phyloP scores from a whole-genome alignment of 2,329 filamentous ascomycete species.

The Chrysoporthe deuterocubensis region DNA sequence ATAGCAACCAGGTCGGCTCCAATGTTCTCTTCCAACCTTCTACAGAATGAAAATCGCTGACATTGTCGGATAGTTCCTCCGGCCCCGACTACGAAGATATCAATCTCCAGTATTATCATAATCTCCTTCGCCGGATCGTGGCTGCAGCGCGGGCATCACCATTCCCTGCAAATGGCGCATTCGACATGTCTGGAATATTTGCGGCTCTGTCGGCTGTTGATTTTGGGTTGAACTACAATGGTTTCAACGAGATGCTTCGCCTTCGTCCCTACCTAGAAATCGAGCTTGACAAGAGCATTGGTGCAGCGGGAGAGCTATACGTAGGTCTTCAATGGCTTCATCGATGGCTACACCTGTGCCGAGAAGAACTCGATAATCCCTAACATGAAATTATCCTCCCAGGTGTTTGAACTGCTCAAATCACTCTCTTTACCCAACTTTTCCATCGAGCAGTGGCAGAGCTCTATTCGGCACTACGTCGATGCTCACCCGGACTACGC shows the following conservation, averaged over 20 bases:
- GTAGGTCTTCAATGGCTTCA: too few relatives aligned
- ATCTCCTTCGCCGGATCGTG: neutral
- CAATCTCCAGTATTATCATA: neutral
- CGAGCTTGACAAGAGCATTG: too few relatives aligned
- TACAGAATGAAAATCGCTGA: neutral
- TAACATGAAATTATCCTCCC: too few relatives aligned
- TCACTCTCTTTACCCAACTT: conserved; percentile 40
- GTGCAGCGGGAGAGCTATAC: too few relatives aligned
- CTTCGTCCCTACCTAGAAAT: too few relatives aligned
- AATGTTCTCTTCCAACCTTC: neutral
- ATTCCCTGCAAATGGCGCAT: neutral
- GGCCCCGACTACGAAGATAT: neutral
- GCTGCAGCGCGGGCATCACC: neutral
- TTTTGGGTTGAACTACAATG: too few relatives aligned
- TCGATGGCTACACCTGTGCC: too few relatives aligned
- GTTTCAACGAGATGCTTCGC: too few relatives aligned
- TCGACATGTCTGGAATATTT: neutral
- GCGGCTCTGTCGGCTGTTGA: too few relatives aligned
- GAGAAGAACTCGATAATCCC: too few relatives aligned
- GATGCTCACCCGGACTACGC: conserved; percentile 45
- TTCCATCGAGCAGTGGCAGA: conserved; percentile 49
- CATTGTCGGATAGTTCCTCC: neutral
- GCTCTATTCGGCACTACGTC: conserved; percentile 46
- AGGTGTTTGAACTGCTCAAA: conserved; percentile 45
- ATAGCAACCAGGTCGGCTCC: neutral